These are phyloP conservation scores for Globisporangium apiculatum DNA, from an alignment of 352 stramenopile species.

Conservation along the genomic window DNA sequence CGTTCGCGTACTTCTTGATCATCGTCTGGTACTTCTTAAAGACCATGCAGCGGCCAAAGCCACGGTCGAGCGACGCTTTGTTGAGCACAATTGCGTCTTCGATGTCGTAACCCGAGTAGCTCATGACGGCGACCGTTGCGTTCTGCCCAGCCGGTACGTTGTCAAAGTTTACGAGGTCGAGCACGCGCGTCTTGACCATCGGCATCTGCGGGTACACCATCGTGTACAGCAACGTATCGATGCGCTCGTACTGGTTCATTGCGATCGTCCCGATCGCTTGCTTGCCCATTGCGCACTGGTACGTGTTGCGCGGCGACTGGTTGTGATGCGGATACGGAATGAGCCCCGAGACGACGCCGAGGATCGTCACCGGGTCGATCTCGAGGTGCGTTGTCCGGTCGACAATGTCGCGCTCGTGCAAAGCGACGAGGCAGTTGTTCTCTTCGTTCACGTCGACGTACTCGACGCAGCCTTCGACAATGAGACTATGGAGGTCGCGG, in stretches of 20 bases:
- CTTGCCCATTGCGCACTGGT: conserved; percentile 99
- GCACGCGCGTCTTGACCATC: conserved; percentile 98
- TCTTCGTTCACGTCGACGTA: conserved; percentile 99
- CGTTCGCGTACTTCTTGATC: conserved; percentile 97
- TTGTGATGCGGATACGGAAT: conserved; percentile 99
- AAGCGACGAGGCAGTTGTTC: conserved; percentile 98
- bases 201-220: conserved; percentile 99
- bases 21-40: conserved; percentile 97
- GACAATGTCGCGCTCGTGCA: conserved; percentile 91
- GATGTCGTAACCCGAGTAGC: conserved; percentile 99
- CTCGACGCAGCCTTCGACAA: conserved; percentile 95
- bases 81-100: conserved; percentile 99
- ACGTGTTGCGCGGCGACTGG: conserved; percentile 98
- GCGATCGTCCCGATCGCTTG: conserved; percentile 98
- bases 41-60: conserved; percentile 99
- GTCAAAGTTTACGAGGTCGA: conserved; percentile 99
- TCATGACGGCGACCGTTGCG: conserved; percentile 99
- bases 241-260: conserved; percentile 99
- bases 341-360: conserved; percentile 97
- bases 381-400: conserved; percentile 97
- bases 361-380: conserved; percentile 98
- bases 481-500: conserved; percentile 76
- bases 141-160: conserved; percentile 98
- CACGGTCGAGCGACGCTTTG: conserved; percentile 94
- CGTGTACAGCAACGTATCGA: conserved; percentile 98